These are phyloP conservation scores for Lomentospora prolificans DNA, from an alignment of 2,329 filamentous ascomycete species.

Conservation along the genomic window DNA sequence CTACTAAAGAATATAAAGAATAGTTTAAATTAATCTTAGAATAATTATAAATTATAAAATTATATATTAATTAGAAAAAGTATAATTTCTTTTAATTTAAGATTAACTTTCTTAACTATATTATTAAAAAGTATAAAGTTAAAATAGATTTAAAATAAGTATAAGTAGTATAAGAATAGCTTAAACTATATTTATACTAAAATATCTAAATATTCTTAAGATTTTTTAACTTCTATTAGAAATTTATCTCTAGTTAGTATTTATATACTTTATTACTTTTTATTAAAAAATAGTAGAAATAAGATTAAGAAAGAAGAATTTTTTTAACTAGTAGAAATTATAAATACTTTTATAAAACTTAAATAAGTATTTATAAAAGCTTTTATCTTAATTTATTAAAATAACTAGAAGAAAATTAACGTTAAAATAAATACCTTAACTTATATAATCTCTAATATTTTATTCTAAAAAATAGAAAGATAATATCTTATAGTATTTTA, in stretches of 20 bases:
- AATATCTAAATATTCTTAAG: neutral
- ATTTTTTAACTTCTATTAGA: neutral
- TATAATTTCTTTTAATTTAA: neutral
- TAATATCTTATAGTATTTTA: neutral
- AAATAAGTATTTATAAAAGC: too few relatives aligned
- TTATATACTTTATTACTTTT: neutral
- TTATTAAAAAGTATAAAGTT: neutral
- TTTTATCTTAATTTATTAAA: neutral
- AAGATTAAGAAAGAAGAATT: neutral
- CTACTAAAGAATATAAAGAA: neutral
- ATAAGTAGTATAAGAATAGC: constrained; percentile 2
- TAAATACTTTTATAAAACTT: too few relatives aligned
- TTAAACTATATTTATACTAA: neutral
- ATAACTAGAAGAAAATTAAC: neutral
- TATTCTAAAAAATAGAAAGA: neutral
- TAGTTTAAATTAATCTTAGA: neutral
- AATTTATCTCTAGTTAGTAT: neutral
- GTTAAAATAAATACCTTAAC: neutral
- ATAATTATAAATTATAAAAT: neutral
- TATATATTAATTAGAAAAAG: neutral
- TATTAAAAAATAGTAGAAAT: neutral
- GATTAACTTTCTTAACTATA: neutral
- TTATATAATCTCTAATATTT: neutral
- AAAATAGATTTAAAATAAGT: neutral
- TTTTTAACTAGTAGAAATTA: neutral